Evolutionary conservation across 2,329 filamentous ascomycete species (phyloP).

Genomic region (Emmonsiellopsis sp.): DNA sequence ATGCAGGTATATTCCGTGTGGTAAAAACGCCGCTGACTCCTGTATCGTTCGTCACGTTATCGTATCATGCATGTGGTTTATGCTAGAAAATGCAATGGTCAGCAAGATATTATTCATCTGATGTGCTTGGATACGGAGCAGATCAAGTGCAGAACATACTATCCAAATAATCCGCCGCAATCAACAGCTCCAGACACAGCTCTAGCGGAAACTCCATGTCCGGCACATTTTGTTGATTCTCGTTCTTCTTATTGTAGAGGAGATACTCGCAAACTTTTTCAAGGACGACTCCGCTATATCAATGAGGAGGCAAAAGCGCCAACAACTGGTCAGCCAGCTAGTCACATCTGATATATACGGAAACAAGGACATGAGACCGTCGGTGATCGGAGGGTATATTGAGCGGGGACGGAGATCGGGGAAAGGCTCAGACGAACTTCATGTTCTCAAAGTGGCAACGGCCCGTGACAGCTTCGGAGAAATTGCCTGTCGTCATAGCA

Average conservation of each 20-base stretch:
- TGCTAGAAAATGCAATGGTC: not conserved
- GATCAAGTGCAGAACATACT: slow-evolving; percentile 14
- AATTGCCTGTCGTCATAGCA: slow-evolving; percentile 40
- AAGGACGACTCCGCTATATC: slow-evolving; percentile 48
- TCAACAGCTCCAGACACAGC: slow-evolving; percentile 55
- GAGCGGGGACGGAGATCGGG: not conserved
- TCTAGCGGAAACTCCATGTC: slow-evolving; percentile 61
- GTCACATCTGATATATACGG: not conserved
- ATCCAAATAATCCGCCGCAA: slow-evolving; percentile 59
- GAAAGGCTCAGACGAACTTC: slow-evolving; percentile 34
- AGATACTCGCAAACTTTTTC: slow-evolving; percentile 65
- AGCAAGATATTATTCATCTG: not conserved
- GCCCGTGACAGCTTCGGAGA: slow-evolving; percentile 51
- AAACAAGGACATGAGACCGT: too few relatives aligned
- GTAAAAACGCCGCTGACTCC: too few relatives aligned
- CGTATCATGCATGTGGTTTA: too few relatives aligned
- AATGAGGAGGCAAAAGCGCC: not conserved
- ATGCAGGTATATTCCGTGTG: too few relatives aligned
- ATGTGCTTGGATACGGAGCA: not conserved
- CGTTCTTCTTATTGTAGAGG: slow-evolving; percentile 59
- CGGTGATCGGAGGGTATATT: not conserved
- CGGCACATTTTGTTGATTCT: slow-evolving; percentile 50
- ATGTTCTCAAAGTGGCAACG: slow-evolving; percentile 52
- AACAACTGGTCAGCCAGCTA: not conserved
- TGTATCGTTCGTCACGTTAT: too few relatives aligned